A percentile compares a stretch with the other conserved stretches of the same genome.
Conservation (phyloP, 352 stramenopile genomes). For the Globisporangium heterothallicum region DNA sequence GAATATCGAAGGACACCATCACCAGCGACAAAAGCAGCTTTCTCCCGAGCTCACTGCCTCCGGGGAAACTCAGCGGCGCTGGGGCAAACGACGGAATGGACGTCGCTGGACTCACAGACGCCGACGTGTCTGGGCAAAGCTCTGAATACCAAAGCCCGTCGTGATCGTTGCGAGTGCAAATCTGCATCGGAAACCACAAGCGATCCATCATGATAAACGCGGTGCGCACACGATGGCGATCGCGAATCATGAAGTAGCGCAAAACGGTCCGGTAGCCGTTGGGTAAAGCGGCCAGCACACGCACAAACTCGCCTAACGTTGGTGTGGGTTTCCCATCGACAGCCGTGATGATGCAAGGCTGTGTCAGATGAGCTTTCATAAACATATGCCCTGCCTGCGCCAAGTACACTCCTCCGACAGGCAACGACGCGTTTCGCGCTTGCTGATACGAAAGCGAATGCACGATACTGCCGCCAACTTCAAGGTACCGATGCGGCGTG, state of each 20-base stretch:
- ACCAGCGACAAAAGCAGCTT: constrained; percentile 78
- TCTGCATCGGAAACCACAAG: constrained; percentile 86
- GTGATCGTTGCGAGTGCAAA: constrained; percentile 66
- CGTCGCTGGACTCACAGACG: constrained; percentile 5
- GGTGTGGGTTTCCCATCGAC: constrained; percentile 77
- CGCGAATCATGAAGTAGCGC: constrained; percentile 82
- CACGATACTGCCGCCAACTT: constrained; percentile 82
- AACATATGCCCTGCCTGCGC: constrained; percentile 90
- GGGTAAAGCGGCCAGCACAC: constrained; percentile 59
- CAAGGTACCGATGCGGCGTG: constrained; percentile 77
- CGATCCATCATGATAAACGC: constrained; percentile 88
- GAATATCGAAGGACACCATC: constrained; percentile 90
- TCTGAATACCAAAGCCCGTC: constrained; percentile 68
- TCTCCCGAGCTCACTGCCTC: constrained; percentile 56
- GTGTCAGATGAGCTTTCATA: constrained; percentile 79
- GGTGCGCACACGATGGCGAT: constrained; percentile 79
- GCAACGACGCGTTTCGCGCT: constrained; percentile 75
- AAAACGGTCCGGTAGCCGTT: constrained; percentile 82
- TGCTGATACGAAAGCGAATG: constrained; percentile 88
- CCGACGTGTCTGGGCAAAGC: constrained; percentile 22
- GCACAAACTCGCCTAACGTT: constrained; percentile 78
- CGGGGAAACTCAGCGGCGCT: constrained; percentile 62
- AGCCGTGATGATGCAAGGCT: constrained; percentile 84
- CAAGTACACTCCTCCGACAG: constrained; percentile 75
- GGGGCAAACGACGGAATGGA: constrained; percentile 49